A percentile compares a stretch with the other conserved stretches of the same genome.
Evolutionary conservation across 805 yeast genomes (phyloP).

Genomic region (Jamesozyma lodderae): DNA sequence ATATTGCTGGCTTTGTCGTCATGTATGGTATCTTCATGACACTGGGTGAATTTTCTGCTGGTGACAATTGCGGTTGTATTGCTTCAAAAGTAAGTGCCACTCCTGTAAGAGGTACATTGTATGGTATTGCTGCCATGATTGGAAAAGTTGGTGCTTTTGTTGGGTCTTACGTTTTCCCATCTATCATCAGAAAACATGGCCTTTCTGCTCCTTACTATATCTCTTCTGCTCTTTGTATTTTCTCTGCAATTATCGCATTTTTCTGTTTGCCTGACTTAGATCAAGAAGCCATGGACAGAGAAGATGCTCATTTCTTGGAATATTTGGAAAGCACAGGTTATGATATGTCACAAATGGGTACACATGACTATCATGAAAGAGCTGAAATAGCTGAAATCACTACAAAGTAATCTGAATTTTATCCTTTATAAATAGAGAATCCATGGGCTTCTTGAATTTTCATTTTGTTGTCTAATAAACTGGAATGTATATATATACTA

Average conservation of each 20-base stretch:
- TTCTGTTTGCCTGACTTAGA: constrained; percentile 73
- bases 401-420: too few relatives aligned
- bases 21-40: constrained; percentile 82
- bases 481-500: too few relatives aligned
- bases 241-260: constrained; percentile 60
- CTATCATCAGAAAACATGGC: constrained; percentile 58
- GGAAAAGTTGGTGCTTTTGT: constrained; percentile 92
- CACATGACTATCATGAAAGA: too few relatives aligned
- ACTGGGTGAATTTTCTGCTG: constrained; percentile 90
- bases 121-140: too few relatives aligned
- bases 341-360: too few relatives aligned
- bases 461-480: too few relatives aligned
- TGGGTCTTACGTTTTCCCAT: constrained; percentile 84
- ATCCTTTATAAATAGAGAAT: too few relatives aligned
- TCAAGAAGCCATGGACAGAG: constrained; percentile 71
- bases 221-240: constrained; percentile 67
- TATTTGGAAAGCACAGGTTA: too few relatives aligned
- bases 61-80: constrained; percentile 81
- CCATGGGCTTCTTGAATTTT: too few relatives aligned
- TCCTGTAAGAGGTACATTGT: too few relatives aligned
- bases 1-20: constrained; percentile 73
- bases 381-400: too few relatives aligned
- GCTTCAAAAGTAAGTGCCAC: constrained; percentile 84
- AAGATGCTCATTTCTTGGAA: too few relatives aligned
- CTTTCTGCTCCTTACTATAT: constrained; percentile 73